These are phyloP conservation scores for Arthrobotrys pseudoclavata DNA, from an alignment of 2,329 filamentous ascomycete genomes.

Conservation along the genomic window DNA sequence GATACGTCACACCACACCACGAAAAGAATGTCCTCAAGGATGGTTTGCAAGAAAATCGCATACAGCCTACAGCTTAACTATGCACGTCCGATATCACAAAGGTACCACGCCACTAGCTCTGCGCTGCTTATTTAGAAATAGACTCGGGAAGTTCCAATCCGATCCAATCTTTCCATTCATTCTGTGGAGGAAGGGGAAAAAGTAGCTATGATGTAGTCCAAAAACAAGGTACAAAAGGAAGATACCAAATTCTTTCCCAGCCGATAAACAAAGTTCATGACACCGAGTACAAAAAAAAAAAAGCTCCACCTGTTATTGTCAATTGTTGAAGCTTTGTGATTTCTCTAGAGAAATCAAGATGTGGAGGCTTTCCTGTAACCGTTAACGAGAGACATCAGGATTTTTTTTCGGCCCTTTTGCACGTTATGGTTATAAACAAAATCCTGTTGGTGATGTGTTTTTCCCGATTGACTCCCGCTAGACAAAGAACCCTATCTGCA, in stretches of 20 bases:
- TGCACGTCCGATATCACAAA: constrained; percentile 10
- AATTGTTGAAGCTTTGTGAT: not conserved
- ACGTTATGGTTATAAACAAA: constrained; percentile 16
- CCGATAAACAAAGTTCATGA: not conserved
- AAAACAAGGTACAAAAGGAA: constrained; percentile 9
- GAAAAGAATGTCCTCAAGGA: not conserved
- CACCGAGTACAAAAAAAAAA: constrained; percentile 8
- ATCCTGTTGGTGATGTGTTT: constrained; percentile 26
- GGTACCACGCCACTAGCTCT: constrained; percentile 10
- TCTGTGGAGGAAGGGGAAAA: not conserved
- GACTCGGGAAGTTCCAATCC: not conserved
- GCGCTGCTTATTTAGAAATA: not conserved
- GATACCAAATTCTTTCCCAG: constrained; percentile 2
- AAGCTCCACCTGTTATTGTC: constrained; percentile 1
- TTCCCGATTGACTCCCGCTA: constrained; percentile 30
- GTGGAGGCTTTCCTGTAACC: constrained; percentile 36
- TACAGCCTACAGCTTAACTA: not conserved
- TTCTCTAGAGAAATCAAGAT: constrained; percentile 17
- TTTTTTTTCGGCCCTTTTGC: constrained; percentile 2
- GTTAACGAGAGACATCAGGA: constrained; percentile 41
- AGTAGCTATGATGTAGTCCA: not conserved
- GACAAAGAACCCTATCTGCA: constrained; percentile 9
- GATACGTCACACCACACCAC: constrained; percentile 15
- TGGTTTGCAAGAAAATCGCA: not conserved
- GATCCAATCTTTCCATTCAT: constrained; percentile 2